Conservation (phyloP, 225 moss, liverwort and hornwort genomes). For the Thuidium tamariscinum region DNA sequence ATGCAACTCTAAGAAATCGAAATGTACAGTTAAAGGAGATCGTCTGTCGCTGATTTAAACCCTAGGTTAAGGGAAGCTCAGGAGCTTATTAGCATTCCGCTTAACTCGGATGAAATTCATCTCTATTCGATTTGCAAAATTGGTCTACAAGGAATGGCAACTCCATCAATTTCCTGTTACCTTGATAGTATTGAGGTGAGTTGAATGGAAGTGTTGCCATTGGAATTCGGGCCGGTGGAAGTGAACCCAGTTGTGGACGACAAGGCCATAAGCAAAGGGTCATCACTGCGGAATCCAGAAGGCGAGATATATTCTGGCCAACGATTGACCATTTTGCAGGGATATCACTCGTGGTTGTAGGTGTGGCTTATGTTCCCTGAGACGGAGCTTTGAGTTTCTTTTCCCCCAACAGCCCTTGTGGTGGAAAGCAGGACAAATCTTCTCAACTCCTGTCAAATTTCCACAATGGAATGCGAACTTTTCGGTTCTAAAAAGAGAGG, state of each 20-base stretch:
- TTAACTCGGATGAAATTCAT: neutral
- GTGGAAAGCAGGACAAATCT: too few relatives aligned
- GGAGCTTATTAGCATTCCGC: neutral
- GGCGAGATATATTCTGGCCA: neutral
- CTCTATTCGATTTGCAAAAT: neutral
- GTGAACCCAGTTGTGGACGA: neutral
- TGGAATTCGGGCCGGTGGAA: neutral
- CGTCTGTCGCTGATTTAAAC: neutral
- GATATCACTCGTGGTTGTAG: too few relatives aligned
- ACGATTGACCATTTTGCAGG: too few relatives aligned
- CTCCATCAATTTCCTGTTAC: neutral
- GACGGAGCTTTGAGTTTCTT: too few relatives aligned
- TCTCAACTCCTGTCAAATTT: too few relatives aligned
- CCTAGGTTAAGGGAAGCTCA: neutral
- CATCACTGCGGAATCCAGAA: neutral
- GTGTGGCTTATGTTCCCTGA: too few relatives aligned
- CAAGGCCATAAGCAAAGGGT: neutral
- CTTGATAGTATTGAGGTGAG: neutral
- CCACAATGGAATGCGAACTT: too few relatives aligned
- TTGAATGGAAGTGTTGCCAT: neutral
- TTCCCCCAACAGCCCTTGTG: too few relatives aligned
- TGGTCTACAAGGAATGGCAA: neutral
- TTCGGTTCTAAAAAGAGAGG: too few relatives aligned
- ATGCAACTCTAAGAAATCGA: neutral
- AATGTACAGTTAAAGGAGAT: neutral